Percentiles rank a stretch among this genome's conserved stretches.
Evolutionary conservation across 805 yeast genomes (phyloP).

Genomic region (Kurtzmaniella fragi): DNA sequence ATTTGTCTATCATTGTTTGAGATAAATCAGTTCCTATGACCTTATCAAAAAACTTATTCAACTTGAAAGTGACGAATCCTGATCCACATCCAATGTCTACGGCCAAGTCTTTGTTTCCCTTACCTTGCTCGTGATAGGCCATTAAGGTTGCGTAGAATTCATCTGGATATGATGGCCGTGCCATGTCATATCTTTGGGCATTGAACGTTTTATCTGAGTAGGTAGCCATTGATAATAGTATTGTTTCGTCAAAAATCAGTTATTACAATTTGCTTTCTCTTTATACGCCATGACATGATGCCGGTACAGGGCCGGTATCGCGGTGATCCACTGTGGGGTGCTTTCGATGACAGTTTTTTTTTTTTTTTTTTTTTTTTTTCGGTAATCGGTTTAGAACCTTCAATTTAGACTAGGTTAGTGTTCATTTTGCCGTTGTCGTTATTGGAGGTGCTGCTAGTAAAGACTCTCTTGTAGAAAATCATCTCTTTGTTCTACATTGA

Average conservation of each 20-base stretch:
- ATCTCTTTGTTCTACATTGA: no score
- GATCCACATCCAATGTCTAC: slow-evolving; percentile 81
- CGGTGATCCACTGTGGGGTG: no score
- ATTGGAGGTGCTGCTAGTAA: no score
- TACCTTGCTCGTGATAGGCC: slow-evolving; percentile 9
- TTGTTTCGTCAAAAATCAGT: no score
- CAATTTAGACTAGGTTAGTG: no score
- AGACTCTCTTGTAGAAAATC: no score
- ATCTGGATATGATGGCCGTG: slow-evolving; percentile 65
- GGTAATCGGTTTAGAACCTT: no score
- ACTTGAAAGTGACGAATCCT: slow-evolving; percentile 62
- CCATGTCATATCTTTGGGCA: slow-evolving; percentile 47
- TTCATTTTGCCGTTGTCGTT: no score
- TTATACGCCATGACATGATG: no score
- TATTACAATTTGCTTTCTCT: neutral
- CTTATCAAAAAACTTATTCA: slow-evolving; percentile 39
- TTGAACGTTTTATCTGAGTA: slow-evolving; percentile 51
- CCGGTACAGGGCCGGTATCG: slow-evolving; percentile 2
- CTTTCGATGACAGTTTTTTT: no score
- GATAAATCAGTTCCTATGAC: slow-evolving; percentile 57
- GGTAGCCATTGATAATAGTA: slow-evolving; percentile 57
- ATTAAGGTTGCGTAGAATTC: slow-evolving; percentile 13
- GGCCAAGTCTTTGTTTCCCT: slow-evolving; percentile 17
- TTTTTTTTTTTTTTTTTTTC: no score
- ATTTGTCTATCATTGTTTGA: slow-evolving; percentile 16